Base-by-base conservation (phyloP, 108 stramenopile genomes). In the Aurantiochytrium sp. region DNA sequence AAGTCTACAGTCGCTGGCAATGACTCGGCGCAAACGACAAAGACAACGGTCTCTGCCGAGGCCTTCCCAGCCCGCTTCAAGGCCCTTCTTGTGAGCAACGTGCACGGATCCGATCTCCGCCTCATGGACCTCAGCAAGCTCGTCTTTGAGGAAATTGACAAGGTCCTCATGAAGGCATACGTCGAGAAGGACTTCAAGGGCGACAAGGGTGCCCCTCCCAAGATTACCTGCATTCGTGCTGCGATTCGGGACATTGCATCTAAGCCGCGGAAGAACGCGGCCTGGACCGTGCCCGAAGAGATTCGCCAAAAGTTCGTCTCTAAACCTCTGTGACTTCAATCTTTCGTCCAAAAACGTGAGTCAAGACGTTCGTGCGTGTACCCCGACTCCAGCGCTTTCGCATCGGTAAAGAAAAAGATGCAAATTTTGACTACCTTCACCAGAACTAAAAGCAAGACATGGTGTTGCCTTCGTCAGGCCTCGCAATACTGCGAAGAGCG, bases 401-500 rank as follows among this genome's bases (percentile, higher is more conserved):
- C n/a, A n/a, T n/a, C n/a, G n/a, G n/a, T n/a, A n/a, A n/a, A n/a
- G n/a, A n/a, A n/a, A n/a, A n/a, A n/a, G n/a, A n/a, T n/a, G n/a
- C n/a, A n/a, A n/a, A n/a, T n/a, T n/a, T n/a, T n/a, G n/a, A n/a
- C n/a, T n/a, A n/a, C n/a, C n/a, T n/a, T n/a, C n/a, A n/a, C n/a
- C n/a, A n/a, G n/a, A n/a, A n/a, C n/a, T n/a, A n/a, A n/a, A n/a
- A n/a, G n/a, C n/a, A n/a, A n/a, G n/a, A n/a, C n/a, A n/a, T n/a
- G n/a, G n/a, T n/a, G n/a, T n/a, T n/a, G n/a, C n/a, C n/a, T 1
- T 34, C 15, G 27, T 65, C 45, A 81, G 36, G 73, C 45, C 45
- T 81, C 73, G 24, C 39, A 81, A 24, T 81, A 81, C 73, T 81
- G 42, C 12, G 73, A 41, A 19, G 73, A 81, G n/a, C 45, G 42